Percentiles rank a stretch among this genome's conserved stretches.
Evolutionary conservation across 139 green algal species (phyloP).

Genomic region (Picochlorum sp.): DNA sequence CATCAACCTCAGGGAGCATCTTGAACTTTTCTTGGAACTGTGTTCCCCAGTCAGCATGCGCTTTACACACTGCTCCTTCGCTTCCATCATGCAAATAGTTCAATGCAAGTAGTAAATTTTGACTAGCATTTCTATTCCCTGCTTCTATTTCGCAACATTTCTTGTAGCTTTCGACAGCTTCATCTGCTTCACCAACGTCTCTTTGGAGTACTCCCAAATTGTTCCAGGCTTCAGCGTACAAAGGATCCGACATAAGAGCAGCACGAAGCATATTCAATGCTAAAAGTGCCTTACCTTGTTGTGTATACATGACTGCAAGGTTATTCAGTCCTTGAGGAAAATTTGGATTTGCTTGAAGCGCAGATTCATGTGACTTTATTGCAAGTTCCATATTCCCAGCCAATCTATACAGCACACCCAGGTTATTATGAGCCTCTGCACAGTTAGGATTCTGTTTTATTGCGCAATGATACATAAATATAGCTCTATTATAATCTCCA

Average conservation of each 20-base stretch:
- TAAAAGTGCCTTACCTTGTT: constrained; percentile 58
- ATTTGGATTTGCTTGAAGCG: constrained; percentile 31
- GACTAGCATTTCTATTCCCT: constrained; percentile 55
- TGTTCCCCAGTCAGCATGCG: constrained; percentile 68
- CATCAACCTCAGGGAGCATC: constrained; percentile 27
- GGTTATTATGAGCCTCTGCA: constrained; percentile 89
- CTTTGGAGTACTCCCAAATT: constrained; percentile 75
- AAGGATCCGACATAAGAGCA: constrained; percentile 53
- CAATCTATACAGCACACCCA: constrained; percentile 64
- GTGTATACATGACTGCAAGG: constrained; percentile 84
- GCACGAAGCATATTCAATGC: constrained; percentile 71
- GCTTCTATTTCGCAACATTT: constrained; percentile 53
- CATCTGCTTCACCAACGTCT: constrained; percentile 33
- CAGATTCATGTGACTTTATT: constrained; percentile 41
- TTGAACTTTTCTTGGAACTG: constrained; percentile 42
- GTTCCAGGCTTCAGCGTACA: constrained; percentile 71
- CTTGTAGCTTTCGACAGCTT: constrained; percentile 63
- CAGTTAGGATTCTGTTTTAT: constrained; percentile 58
- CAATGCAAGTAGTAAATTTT: constrained; percentile 77
- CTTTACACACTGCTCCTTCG: constrained; percentile 53
- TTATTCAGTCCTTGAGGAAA: constrained; percentile 83
- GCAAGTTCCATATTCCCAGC: constrained; percentile 62
- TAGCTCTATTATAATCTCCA: constrained; percentile 56
- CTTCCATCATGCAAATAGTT: constrained; percentile 83
- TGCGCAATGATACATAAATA: constrained; percentile 86